These are phyloP conservation scores for Trichoderma atrobrunneum DNA, from an alignment of 2,329 filamentous ascomycete species.

Conservation along the genomic window DNA sequence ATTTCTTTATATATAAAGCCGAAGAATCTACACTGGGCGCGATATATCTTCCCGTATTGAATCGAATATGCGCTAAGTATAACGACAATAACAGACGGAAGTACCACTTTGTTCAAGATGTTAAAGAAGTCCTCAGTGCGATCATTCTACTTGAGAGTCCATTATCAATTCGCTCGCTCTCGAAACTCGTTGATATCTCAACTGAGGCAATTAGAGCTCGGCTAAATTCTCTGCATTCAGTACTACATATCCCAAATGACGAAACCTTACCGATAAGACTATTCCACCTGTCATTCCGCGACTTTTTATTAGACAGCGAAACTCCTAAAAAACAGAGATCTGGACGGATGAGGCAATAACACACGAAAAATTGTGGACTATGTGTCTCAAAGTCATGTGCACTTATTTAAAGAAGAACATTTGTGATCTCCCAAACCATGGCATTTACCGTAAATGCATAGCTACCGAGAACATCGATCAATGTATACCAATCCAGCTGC, in stretches of 20 bases:
- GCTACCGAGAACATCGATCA: too few relatives aligned
- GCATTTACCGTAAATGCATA: too few relatives aligned
- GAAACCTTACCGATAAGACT: neutral
- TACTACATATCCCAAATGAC: neutral
- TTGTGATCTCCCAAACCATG: neutral
- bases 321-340: fast-evolving
- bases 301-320: neutral
- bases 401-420: fast-evolving
- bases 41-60: neutral
- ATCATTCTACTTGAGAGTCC: neutral
- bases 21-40: neutral
- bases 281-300: neutral
- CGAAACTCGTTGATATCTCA: neutral
- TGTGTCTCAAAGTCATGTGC: neutral
- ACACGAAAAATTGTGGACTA: fast-evolving
- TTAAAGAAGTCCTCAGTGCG: neutral
- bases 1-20: neutral
- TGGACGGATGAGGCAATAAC: neutral
- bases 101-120: neutral
- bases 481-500: too few relatives aligned
- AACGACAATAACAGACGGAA: neutral
- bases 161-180: neutral
- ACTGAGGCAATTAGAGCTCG: fast-evolving
- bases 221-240: neutral
- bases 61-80: neutral